Percentiles rank a stretch among this genome's conserved stretches.
Conservation (phyloP, 352 stramenopile genomes). For the Pythium aristosporum region DNA sequence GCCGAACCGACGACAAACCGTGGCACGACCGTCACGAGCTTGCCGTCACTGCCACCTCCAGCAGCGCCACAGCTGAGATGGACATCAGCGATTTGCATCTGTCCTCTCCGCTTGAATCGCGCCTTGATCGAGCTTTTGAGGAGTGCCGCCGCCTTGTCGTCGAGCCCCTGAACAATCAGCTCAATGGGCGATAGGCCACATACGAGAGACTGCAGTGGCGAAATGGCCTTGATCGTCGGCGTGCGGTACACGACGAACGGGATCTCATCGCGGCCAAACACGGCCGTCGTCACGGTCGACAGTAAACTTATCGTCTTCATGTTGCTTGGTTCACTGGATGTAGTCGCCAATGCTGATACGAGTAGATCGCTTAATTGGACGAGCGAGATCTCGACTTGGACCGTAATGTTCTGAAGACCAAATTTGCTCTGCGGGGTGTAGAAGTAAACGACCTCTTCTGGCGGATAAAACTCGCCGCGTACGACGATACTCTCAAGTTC, state of each 20-base stretch:
- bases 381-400: constrained; percentile 50
- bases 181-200: constrained; percentile 50
- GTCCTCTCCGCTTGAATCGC: constrained; percentile 61
- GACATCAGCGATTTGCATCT: constrained; percentile 73
- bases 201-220: constrained; percentile 39
- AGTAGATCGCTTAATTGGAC: neutral
- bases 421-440: constrained; percentile 79
- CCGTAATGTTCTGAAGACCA: constrained; percentile 61
- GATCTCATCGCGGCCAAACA: constrained; percentile 63
- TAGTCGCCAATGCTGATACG: neutral
- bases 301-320: neutral
- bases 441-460: constrained; percentile 69
- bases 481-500: constrained; percentile 66
- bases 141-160: constrained; percentile 44
- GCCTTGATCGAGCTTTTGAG: constrained; percentile 48
- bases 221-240: constrained; percentile 52
- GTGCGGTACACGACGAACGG: constrained; percentile 72
- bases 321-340: neutral
- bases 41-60: constrained; percentile 28
- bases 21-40: constrained; percentile 51
- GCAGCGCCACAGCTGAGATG: constrained; percentile 16
- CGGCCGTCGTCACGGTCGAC: neutral
- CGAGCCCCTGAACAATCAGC: constrained; percentile 59
- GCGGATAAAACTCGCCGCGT: constrained; percentile 53
- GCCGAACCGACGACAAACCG: constrained; percentile 64